Evolutionary conservation across 2,329 filamentous ascomycete species (phyloP).

Genomic region (Colletotrichum destructivum): DNA sequence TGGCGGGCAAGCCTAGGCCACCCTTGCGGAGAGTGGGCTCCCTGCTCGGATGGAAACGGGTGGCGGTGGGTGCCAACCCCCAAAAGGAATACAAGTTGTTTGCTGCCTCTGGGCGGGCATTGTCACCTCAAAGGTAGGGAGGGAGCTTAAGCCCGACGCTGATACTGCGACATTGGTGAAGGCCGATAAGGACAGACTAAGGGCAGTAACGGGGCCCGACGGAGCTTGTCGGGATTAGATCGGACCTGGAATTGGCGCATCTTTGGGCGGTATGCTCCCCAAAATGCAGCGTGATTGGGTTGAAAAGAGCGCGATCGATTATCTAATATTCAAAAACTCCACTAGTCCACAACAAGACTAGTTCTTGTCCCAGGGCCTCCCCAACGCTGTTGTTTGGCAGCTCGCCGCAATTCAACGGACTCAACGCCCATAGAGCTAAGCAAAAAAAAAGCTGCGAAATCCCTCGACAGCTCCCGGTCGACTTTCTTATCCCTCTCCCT

Average conservation of each 20-base stretch:
- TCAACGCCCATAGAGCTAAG: slow-evolving; percentile 44
- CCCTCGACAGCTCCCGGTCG: slow-evolving; percentile 44
- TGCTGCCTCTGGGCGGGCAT: background rate
- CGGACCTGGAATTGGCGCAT: slow-evolving; percentile 24
- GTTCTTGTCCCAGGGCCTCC: slow-evolving; percentile 32
- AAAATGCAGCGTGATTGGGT: slow-evolving; percentile 2
- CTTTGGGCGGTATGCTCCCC: slow-evolving; percentile 1
- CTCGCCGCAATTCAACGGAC: slow-evolving; percentile 45
- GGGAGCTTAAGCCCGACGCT: slow-evolving; percentile 17
- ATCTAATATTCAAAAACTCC: slow-evolving; percentile 12
- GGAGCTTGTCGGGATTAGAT: slow-evolving; percentile 31
- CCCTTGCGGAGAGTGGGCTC: background rate
- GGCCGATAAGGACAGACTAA: slow-evolving; percentile 4
- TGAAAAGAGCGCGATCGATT: slow-evolving; percentile 16
- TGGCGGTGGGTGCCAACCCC: slow-evolving; percentile 23
- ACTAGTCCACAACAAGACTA: slow-evolving; percentile 19
- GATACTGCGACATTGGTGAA: background rate
- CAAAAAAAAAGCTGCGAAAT: slow-evolving; percentile 43
- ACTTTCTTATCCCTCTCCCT: slow-evolving; percentile 39
- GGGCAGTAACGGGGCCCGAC: background rate
- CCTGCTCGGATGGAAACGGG: slow-evolving; percentile 38
- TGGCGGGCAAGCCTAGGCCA: background rate
- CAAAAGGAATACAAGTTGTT: background rate
- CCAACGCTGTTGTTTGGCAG: slow-evolving; percentile 43
- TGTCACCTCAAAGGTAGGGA: background rate